phyloP scores from a whole-genome alignment of 495 filamentous ascomycete species.

The Aspergillus nanangensis region DNA sequence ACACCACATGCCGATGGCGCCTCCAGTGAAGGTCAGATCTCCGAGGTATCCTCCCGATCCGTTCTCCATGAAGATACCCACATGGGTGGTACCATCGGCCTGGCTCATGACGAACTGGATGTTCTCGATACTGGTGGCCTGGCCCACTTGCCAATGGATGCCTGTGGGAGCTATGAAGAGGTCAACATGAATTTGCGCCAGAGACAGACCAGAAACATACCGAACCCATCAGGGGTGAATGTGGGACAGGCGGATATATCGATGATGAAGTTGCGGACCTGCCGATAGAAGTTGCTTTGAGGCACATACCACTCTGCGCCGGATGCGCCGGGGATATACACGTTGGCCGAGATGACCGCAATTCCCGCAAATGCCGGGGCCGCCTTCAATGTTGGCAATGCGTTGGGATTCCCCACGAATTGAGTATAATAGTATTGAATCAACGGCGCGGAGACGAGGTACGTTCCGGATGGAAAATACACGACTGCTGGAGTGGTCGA shows the following conservation, averaged over 20 bases:
- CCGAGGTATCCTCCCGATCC: slow-evolving; percentile 25
- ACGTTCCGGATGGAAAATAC: slow-evolving; percentile 13
- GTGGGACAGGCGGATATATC: slow-evolving; percentile 18
- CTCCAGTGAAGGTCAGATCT: slow-evolving; percentile 55
- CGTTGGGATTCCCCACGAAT: slow-evolving; percentile 21
- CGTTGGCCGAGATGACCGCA: slow-evolving; percentile 25
- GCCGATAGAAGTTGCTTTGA: slow-evolving; percentile 24
- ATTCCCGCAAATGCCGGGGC: slow-evolving; percentile 9
- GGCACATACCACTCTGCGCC: slow-evolving; percentile 17
- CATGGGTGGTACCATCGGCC: slow-evolving; percentile 12
- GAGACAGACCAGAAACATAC: too few species aligned
- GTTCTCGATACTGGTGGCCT: slow-evolving; percentile 35
- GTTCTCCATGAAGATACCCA: slow-evolving; percentile 58
- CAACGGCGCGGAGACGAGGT: slow-evolving; percentile 21
- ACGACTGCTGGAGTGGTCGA: not conserved
- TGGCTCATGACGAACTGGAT: slow-evolving; percentile 44
- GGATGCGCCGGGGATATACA: slow-evolving; percentile 28
- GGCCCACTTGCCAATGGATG: slow-evolving; percentile 30
- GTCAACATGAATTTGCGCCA: too few species aligned
- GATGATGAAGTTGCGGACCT: slow-evolving; percentile 23
- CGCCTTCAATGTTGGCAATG: slow-evolving; percentile 15
- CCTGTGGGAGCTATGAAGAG: too few species aligned
- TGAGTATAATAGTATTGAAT: slow-evolving; percentile 26
- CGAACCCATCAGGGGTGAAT: too few species aligned
- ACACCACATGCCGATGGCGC: slow-evolving; percentile 48